Evolutionary conservation across 2,329 filamentous ascomycete species (phyloP).

Genomic region (Nemania bipapillata): DNA sequence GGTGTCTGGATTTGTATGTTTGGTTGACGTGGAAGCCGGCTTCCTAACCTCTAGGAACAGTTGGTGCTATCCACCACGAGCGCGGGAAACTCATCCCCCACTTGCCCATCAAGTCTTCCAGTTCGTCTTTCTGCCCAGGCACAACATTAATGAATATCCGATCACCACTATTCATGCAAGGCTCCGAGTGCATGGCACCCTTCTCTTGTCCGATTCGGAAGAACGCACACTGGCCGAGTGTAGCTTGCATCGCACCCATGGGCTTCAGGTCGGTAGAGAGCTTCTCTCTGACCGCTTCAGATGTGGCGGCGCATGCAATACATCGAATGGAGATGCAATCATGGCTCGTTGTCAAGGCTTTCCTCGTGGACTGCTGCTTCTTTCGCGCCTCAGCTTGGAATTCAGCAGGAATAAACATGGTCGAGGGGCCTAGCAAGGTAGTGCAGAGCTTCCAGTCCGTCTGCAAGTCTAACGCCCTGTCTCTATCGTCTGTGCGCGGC

Average conservation of each 20-base stretch:
- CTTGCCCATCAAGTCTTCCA: constrained; percentile 48
- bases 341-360: constrained; percentile 50
- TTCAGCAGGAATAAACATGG: constrained; percentile 56
- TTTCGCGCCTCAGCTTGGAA: constrained; percentile 51
- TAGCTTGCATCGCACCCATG: constrained; percentile 41
- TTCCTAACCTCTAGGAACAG: constrained; percentile 21
- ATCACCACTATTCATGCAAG: constrained; percentile 49
- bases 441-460: constrained; percentile 63
- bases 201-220: constrained; percentile 56
- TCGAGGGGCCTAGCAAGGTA: constrained; percentile 59
- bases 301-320: constrained; percentile 56
- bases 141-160: constrained; percentile 56
- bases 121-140: constrained; percentile 52
- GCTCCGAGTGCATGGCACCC: constrained; percentile 59
- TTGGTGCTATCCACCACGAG: constrained; percentile 50
- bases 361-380: constrained; percentile 49
- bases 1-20: too few relatives aligned
- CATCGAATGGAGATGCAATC: constrained; percentile 58
- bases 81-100: constrained; percentile 57
- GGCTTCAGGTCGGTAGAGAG: constrained; percentile 49
- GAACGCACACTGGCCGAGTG: constrained; percentile 53
- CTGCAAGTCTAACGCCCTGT: constrained; percentile 39
- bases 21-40: too few relatives aligned
- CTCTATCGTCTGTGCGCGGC: constrained; percentile 6
- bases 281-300: constrained; percentile 54